Evolutionary conservation across 805 yeast genomes (phyloP).

Genomic region (Kodamaea kaohsiungensis): DNA sequence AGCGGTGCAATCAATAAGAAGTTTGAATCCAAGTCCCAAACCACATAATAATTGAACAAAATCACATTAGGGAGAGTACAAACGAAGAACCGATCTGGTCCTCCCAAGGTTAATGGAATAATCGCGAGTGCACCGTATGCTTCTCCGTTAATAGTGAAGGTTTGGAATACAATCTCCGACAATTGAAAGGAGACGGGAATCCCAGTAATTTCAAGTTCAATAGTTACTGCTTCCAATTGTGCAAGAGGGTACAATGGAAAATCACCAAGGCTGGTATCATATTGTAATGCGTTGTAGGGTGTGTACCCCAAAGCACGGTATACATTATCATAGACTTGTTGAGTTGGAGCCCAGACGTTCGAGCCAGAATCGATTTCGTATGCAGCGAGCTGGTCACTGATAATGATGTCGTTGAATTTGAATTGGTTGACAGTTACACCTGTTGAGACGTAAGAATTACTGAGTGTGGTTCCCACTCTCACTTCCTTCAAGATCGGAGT

Average conservation of each 20-base stretch:
- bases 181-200: slow-evolving; percentile 12
- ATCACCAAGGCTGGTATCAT: slow-evolving; percentile 3
- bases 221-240: neutral
- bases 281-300: slow-evolving; percentile 3
- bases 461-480: neutral
- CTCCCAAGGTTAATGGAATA: slow-evolving; percentile 13
- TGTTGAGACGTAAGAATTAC: slow-evolving; percentile 11
- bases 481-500: slow-evolving; percentile 15
- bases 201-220: slow-evolving; percentile 16
- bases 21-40: slow-evolving; percentile 18
- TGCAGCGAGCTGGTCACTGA: slow-evolving; percentile 15
- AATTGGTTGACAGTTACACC: slow-evolving; percentile 15
- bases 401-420: slow-evolving; percentile 8
- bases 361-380: slow-evolving; percentile 21
- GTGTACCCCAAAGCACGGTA: slow-evolving; percentile 11
- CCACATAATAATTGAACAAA: slow-evolving; percentile 17
- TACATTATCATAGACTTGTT: slow-evolving; percentile 15
- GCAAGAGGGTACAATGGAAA: slow-evolving; percentile 9
- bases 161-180: slow-evolving; percentile 15
- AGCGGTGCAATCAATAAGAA: slow-evolving; percentile 16
- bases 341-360: slow-evolving; percentile 17
- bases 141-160: slow-evolving; percentile 10
- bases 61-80: slow-evolving; percentile 20
- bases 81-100: slow-evolving; percentile 9
- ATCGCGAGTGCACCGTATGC: slow-evolving; percentile 14